These are phyloP conservation scores for Metschnikowia sp. DNA, from an alignment of 805 yeast species.

Conservation along the genomic window DNA sequence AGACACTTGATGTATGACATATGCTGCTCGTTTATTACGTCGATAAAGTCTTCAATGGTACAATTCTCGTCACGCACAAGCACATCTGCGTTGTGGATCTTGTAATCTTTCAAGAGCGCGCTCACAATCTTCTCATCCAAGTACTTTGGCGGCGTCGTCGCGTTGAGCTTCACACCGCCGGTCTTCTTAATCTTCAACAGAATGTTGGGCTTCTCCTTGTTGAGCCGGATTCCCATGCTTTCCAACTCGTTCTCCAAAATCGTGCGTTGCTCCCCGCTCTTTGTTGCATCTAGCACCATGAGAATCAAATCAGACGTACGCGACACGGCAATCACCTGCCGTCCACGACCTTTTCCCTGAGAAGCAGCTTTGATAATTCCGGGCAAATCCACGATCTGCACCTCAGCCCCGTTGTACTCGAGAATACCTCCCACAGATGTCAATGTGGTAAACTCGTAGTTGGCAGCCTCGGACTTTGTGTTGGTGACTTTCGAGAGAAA, in stretches of 20 bases:
- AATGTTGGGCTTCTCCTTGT: conserved; percentile 74
- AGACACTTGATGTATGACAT: conserved; percentile 87
- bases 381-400: conserved; percentile 95
- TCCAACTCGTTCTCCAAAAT: conserved; percentile 87
- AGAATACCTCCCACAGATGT: conserved; percentile 96
- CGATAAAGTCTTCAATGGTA: conserved; percentile 90
- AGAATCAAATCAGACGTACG: conserved; percentile 89
- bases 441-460: conserved; percentile 91
- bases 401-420: conserved; percentile 94
- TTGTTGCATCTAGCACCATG: conserved; percentile 95
- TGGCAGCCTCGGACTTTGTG: conserved; percentile 92
- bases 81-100: conserved; percentile 91
- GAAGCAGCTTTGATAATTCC: conserved; percentile 97
- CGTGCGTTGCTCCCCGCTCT: conserved; percentile 82
- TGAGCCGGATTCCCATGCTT: conserved; percentile 88
- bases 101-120: conserved; percentile 78
- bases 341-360: conserved; percentile 96
- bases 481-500: conserved; percentile 84
- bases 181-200: conserved; percentile 74
- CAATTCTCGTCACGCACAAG: conserved; percentile 82
- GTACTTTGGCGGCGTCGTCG: conserved; percentile 76
- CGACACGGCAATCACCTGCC: conserved; percentile 95
- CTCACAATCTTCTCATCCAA: conserved; percentile 77
- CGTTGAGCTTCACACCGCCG: conserved; percentile 87
- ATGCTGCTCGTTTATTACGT: conserved; percentile 82